Evolutionary conservation across 2,329 filamentous ascomycete species (phyloP).

Genomic region (Ophiosphaerella narmari): DNA sequence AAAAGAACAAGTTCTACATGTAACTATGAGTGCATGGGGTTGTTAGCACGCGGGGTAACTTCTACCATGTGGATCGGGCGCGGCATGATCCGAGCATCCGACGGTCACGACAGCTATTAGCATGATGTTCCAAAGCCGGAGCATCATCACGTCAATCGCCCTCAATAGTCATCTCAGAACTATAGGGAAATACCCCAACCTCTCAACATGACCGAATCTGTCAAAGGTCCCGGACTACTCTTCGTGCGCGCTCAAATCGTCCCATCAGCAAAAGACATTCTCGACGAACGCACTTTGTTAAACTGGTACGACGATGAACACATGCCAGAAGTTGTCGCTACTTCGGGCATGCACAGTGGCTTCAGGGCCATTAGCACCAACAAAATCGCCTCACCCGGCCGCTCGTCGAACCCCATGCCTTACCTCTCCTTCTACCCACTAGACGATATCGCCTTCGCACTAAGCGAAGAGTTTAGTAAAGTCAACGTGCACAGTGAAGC

Average conservation of each 20-base stretch:
- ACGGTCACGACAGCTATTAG: too few relatives aligned
- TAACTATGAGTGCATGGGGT: too few relatives aligned
- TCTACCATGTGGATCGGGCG: too few relatives aligned
- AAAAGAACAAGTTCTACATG: too few relatives aligned
- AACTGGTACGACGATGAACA: slow-evolving; percentile 50
- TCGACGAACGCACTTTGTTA: slow-evolving; percentile 38
- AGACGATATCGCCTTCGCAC: slow-evolving; percentile 42
- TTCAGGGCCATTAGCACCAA: slow-evolving; percentile 41
- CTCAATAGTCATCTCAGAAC: too few relatives aligned
- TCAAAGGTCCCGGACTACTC: slow-evolving; percentile 18
- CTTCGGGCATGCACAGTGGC: slow-evolving; percentile 38
- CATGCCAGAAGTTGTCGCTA: slow-evolving; percentile 45
- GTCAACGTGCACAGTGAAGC: slow-evolving; percentile 42
- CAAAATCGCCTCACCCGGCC: slow-evolving; percentile 14
- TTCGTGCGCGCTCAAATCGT: slow-evolving; percentile 20
- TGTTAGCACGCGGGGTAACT: too few relatives aligned
- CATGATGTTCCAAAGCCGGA: too few relatives aligned
- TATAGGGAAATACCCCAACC: too few relatives aligned
- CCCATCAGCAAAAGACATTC: slow-evolving; percentile 33
- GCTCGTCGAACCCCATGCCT: slow-evolving; percentile 28
- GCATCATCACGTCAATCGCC: too few relatives aligned
- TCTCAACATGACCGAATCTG: background rate
- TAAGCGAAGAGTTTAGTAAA: slow-evolving; percentile 40
- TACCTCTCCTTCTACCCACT: slow-evolving; percentile 47
- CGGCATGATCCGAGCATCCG: too few relatives aligned